Evolutionary conservation across 108 stramenopile genomes (phyloP), one percentile per base, ranked within the genome.

Genomic region (Schizochytrium sp.): DNA sequence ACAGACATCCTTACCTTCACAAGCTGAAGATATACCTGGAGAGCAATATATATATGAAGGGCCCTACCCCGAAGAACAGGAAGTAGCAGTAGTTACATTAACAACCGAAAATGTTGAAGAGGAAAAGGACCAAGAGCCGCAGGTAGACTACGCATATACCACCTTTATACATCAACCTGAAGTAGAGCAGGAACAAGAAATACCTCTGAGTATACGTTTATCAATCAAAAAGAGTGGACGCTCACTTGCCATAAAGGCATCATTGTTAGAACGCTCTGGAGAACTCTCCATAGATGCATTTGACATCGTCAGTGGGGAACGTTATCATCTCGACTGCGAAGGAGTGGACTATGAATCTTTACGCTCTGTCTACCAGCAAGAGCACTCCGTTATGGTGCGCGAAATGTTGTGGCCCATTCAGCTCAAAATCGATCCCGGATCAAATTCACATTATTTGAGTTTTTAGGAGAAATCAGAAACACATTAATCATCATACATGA

Each of bases 261-360:
- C 15, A n/a, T 38, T 83, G 47, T 8, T 55, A 47, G 53, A 49
- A 55, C 28, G 12, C 0, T 10, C 76, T 19, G 76, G 76, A 56
- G 15, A 53, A n/a, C 53, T 83, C 53, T 2, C 55, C 47, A 5
- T 83, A 28, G 3, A 55, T n/a, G 76, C 76, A 5, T 40, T 83
- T 40, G 47, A 83, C 28, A n/a, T 83, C 76, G 17, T 5, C 10
- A 55, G 53, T 38, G 76, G 47, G 7, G 76, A 83, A 40, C 47
- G 53, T n/a, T 40, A 83, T 40, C 1, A 83, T 53, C 53, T 83
- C 53, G 76, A 83, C 3, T 83, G 76, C 76, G 45, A 83, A 42
- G 76, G 76, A 5, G 28, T 83, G 8, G 76, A 83, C 47, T 83
- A 55, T 83, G 47, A 50, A 13, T 47, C 76, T 17, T 40, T 83